Evolutionary conservation across 257 asterid genomes (phyloP).

Genomic region (Solanum pinnatisectum): DNA sequence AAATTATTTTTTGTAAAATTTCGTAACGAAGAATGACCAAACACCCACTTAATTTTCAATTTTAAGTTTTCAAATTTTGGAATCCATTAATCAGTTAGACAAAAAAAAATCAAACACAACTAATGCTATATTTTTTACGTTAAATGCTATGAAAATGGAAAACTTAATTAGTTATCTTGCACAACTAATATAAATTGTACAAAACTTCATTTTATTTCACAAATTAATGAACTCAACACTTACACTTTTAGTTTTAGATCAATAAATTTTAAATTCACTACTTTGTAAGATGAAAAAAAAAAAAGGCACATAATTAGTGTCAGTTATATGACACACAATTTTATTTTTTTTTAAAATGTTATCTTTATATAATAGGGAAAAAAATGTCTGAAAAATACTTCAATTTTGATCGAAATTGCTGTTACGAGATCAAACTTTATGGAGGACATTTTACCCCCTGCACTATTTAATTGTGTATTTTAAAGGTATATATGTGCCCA

Average conservation of each 20-base stretch:
- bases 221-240: neutral
- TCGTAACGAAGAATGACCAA: no score
- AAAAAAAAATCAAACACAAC: neutral
- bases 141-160: neutral
- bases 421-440: no score
- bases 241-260: neutral
- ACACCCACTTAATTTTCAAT: no score
- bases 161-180: neutral
- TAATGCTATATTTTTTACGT: neutral
- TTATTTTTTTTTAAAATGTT: neutral
- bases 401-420: no score
- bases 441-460: no score
- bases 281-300: neutral
- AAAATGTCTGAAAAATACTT: no score
- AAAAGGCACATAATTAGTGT: neutral
- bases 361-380: no score
- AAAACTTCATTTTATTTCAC: neutral
- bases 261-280: neutral
- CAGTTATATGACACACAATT: neutral
- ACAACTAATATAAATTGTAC: neutral
- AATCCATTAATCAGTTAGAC: no score
- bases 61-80: neutral
- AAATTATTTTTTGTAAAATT: no score
- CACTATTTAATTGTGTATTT: no score
- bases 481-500: no score